Evolutionary conservation across 495 filamentous ascomycete genomes (phyloP), one percentile per base, ranked within the genome.

Genomic region (Margaritispora aquatica): DNA sequence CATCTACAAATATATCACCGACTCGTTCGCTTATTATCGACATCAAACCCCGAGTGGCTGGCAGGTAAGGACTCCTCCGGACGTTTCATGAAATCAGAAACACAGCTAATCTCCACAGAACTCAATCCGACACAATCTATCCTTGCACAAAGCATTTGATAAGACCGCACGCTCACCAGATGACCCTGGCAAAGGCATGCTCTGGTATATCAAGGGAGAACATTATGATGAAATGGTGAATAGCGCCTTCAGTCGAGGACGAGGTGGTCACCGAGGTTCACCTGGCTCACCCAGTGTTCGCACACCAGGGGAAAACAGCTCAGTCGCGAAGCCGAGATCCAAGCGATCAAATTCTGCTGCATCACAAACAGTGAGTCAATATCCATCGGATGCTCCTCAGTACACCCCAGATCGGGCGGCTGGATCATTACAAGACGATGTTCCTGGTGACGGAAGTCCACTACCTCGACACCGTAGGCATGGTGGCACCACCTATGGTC

Each of bases 141-240:
- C 95, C 2, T 71, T 98, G 51, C 96, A 95, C 67, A 93, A 96
- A 71, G 82, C 84, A 0, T 98, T 98, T 70, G 83, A 88, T 61
- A 97, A 97, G 70, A 87, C 96, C 4, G 87, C 95, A 23, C 86
- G 94, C 34, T 82, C 88, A 4, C 94, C 91, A 0, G 89, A 98
- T 65, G 95, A 98, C 68, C 94, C 94, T 1, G 94, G 94, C 2
- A 98, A 98, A 74, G 94, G 94, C 23, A 96, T 96, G 92, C 96
- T 97, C 69, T 98, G 94, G 94, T 85, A 88, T 71, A 88, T 98
- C 67, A 85, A 89, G 1, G 81, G 85, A 0, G 89, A 92, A 54
- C 75, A 85, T 44, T 86, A 88, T 26, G 88, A 96, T 5, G 90
- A 95, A 50, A 80, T 83, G 78, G 66, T 76, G 9, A 71, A 70